Base-by-base conservation (phyloP, 2,329 filamentous ascomycete species). In the Monosporascus sp. region DNA sequence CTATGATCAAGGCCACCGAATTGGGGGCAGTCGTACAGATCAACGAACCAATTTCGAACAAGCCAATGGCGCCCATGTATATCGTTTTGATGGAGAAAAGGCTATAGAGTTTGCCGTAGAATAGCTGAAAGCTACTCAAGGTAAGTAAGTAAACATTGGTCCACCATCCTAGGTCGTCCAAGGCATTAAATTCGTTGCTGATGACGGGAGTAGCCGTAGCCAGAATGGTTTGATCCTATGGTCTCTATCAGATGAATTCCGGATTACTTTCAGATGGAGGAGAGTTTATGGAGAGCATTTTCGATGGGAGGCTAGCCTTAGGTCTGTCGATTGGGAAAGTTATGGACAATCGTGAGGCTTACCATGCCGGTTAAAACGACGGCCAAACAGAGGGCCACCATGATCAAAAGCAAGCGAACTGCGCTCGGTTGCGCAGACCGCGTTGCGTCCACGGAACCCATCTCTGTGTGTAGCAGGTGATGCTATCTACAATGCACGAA, bases 81-180 rank as follows among this genome's bases (percentile, higher is more conserved):
- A 60, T 45, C 8, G 44, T 9, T 25, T 63, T 66, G 44, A 56
- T 50, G 22, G 55, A 37, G 43, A 57, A 57, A 4, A 54, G n/a
- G n/a, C 44, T 59, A 48, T 65, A 65, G 2, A 66, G 55, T 39
- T 62, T 64, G 24, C 62, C 62, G 50, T 62, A 65, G 47, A 62
- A 60, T 5, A 63, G 59, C 46, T 69, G 68, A 41, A 70, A 66
- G 3, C 67, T 64, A 53, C 65, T 58, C 44, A 66, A 54, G 44
- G 67, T 69, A 54, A 72, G 63, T 53, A 68, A 57, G 52, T 71
- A 69, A 25, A 66, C 67, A 52, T 67, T 69, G 1, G 70, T 70
- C 51, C 74, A 74, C 72, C 73, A 76, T 44, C 68, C 71, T 24
- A 75, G 66, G 52, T 75, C 72, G 14, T 65, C 60, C 0, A 72